These are phyloP conservation scores for Lactarius psammicola DNA, from an alignment of 768 basidiomycete species.

Conservation along the genomic window DNA sequence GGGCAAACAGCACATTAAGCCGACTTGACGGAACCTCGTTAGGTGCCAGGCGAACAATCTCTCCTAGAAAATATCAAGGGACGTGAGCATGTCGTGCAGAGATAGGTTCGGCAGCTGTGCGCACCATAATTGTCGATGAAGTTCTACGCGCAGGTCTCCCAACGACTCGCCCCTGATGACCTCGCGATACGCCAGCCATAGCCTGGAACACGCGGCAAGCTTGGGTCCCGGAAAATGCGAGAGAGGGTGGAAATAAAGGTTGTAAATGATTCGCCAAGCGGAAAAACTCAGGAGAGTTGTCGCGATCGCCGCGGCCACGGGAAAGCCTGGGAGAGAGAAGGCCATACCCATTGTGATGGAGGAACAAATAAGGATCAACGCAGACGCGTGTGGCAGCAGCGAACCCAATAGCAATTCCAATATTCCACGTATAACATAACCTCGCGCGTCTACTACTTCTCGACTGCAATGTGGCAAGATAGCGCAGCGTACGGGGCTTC, in stretches of 20 bases:
- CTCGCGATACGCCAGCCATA: not conserved
- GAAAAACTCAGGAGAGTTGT: no score
- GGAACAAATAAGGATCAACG: conserved; percentile 12
- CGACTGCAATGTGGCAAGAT: conserved; percentile 71
- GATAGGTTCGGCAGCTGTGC: not conserved
- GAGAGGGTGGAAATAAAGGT: not conserved
- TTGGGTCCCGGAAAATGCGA: not conserved
- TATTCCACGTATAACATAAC: conserved; percentile 5
- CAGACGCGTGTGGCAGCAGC: not conserved
- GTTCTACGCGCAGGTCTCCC: not conserved
- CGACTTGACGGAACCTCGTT: not conserved
- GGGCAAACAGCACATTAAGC: not conserved
- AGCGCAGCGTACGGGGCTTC: conserved; percentile 55
- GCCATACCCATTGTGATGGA: not conserved
- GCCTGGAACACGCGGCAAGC: not conserved
- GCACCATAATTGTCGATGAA: not conserved
- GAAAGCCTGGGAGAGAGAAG: not conserved
- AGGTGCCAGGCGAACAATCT: not conserved
- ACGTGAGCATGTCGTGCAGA: not conserved
- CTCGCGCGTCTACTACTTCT: conserved; percentile 9
- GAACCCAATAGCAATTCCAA: no score
- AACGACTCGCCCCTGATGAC: not conserved
- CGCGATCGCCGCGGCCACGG: no score
- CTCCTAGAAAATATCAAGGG: not conserved
- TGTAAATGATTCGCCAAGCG: not conserved